Conservation (phyloP, 2,329 filamentous ascomycete genomes). For the Colletotrichum sp. region DNA sequence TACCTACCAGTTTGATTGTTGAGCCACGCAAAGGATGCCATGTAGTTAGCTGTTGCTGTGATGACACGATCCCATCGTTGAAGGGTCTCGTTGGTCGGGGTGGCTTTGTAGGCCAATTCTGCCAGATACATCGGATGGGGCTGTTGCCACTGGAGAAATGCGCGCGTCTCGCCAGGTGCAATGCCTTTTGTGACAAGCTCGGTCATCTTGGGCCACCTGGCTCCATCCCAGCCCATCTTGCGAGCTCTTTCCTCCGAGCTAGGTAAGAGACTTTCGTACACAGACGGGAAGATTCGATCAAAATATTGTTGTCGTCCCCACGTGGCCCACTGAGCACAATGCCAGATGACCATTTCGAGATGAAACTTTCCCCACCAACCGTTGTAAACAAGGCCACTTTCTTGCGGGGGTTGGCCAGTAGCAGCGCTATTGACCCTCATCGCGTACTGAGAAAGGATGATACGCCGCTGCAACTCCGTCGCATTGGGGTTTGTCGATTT, state of each 20-base stretch:
- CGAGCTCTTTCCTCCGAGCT: slow-evolving; percentile 40
- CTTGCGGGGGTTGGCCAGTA: slow-evolving; percentile 20
- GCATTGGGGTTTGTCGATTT: slow-evolving; percentile 36
- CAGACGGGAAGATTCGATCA: slow-evolving; percentile 38
- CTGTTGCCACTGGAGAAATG: slow-evolving; percentile 66
- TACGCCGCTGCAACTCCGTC: slow-evolving; percentile 41
- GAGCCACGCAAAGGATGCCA: slow-evolving; percentile 61
- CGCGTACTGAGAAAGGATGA: slow-evolving; percentile 43
- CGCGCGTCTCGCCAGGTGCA: slow-evolving; percentile 61
- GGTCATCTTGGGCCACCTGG: slow-evolving; percentile 44
- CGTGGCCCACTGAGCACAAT: slow-evolving; percentile 41
- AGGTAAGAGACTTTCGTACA: slow-evolving; percentile 51
- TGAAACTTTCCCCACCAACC: slow-evolving; percentile 47
- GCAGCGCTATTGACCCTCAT: slow-evolving; percentile 45
- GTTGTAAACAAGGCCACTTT: slow-evolving; percentile 21
- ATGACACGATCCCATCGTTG: slow-evolving; percentile 58
- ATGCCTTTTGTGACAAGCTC: slow-evolving; percentile 25
- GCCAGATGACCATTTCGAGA: slow-evolving; percentile 48
- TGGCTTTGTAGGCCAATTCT: slow-evolving; percentile 43
- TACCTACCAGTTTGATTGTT: slow-evolving; percentile 57
- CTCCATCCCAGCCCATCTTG: slow-evolving; percentile 46
- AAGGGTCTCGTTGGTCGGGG: slow-evolving; percentile 40
- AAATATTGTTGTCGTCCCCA: slow-evolving; percentile 41
- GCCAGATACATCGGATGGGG: slow-evolving; percentile 66
- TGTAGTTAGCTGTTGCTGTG: slow-evolving; percentile 59